Percentiles rank a stretch among this genome's conserved stretches.
Evolutionary conservation across 164 flowering plant genomes (phyloP).

Genomic region (Sextonia rubra): DNA sequence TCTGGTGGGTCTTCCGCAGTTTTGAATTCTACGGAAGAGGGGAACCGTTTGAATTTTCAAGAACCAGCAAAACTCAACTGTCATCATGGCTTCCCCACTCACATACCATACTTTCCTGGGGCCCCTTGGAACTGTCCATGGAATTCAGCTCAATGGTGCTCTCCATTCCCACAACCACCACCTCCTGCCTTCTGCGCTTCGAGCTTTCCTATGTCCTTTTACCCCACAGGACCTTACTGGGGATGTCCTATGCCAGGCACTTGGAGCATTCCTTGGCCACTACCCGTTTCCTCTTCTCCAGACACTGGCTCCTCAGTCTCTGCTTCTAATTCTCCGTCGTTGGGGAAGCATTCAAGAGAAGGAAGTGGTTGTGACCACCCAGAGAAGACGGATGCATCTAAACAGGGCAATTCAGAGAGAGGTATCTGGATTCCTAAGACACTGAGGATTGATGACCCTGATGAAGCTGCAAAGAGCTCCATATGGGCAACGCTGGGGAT

Average conservation of each 20-base stretch:
- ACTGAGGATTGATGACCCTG: constrained; percentile 74
- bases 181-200: constrained; percentile 37
- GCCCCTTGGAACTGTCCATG: constrained; percentile 68
- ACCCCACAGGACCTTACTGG: constrained; percentile 54
- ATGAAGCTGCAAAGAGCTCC: constrained; percentile 86
- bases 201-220: constrained; percentile 45
- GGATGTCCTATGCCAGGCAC: constrained; percentile 43
- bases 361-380: constrained; percentile 22
- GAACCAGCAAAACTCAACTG: constrained; percentile 24
- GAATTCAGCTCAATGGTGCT: constrained; percentile 49
- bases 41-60: constrained; percentile 14
- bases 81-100: constrained; percentile 39
- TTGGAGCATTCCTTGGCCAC: constrained; percentile 55
- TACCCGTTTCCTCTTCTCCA: constrained; percentile 25
- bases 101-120: constrained; percentile 44
- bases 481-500: constrained; percentile 91
- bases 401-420: constrained; percentile 33
- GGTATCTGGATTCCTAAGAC: constrained; percentile 75
- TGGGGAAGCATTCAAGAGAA: constrained; percentile 68
- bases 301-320: constrained; percentile 22
- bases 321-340: constrained; percentile 31
- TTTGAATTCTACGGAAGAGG: constrained; percentile 26
- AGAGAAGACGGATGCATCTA: constrained; percentile 24
- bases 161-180: constrained; percentile 30
- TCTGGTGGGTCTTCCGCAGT: constrained; percentile 45